Base-by-base conservation (phyloP, 169 alveolate species). In the Sarcocystis neurona region DNA sequence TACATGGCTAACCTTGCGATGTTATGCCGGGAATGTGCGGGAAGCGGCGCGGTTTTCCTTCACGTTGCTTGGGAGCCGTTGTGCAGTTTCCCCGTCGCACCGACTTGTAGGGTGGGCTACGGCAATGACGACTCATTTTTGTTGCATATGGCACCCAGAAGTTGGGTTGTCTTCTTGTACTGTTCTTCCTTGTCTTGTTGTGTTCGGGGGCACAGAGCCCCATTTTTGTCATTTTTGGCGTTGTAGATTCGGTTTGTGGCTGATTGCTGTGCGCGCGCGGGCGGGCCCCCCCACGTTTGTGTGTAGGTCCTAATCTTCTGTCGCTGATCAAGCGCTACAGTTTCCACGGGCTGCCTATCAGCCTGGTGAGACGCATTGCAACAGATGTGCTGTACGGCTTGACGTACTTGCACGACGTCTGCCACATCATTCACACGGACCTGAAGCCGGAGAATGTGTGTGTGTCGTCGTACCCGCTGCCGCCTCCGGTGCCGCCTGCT, bases 381-480 rank as follows among this genome's bases (percentile, higher is more conserved):
- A 96, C 98, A 44, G 99, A 99, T 91, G 97, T 98, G 23, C 93
- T 99, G 80, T 95, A 98, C 82, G 99, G 99, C 23, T 93, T 99
- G 63, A 99, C 98, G 93, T 98, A 97, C 93, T 95, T 99, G 75
- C 99, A 97, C 90, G 96, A 89, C 78, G 77, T 89, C 32, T 93
- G 96, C 85, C 97, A 98, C 85, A 97, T 99, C 75, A 99, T 99
- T 89, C 99, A 99, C 93, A 99, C 99, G 20, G 99, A 99, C 94
- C 95, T 99, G 88, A 99, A 99, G 94, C 99, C 99, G 37, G 99
- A 99, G 93, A 99, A 99, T 93, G 98, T 99, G 46, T 77, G 92
- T 75, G 95, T 93, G 53, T 88, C 92, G 32, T 88, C 92, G 78
- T 92, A 92, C 8, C 93, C 90, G 32, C 93, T 92, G 60, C 94